phyloP scores from a whole-genome alignment of 2,329 filamentous ascomycete genomes.

The Fusarium falciforme region DNA sequence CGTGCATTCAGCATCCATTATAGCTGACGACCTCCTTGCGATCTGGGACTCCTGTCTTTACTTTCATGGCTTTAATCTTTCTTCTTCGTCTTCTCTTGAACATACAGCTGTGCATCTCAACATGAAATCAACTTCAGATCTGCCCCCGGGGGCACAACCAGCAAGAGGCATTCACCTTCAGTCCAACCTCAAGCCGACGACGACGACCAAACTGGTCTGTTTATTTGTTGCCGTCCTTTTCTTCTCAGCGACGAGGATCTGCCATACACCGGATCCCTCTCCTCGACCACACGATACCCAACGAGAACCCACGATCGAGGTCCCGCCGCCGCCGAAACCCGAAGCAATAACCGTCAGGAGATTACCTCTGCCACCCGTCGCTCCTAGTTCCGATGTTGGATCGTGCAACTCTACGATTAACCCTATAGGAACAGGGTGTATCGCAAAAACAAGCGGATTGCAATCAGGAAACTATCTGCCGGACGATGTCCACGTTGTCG shows the following conservation, averaged over 20 bases:
- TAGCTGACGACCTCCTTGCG: neutral
- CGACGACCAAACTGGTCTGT: neutral
- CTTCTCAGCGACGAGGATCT: neutral
- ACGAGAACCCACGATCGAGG: neutral
- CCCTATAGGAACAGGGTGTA: neutral
- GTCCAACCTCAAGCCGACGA: neutral
- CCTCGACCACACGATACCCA: neutral
- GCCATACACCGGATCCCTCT: neutral
- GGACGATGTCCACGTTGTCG: neutral
- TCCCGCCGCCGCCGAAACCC: neutral
- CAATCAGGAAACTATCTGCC: neutral
- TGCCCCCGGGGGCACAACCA: neutral
- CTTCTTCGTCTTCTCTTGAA: neutral
- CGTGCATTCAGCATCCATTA: neutral
- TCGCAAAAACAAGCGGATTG: neutral
- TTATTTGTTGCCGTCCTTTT: neutral
- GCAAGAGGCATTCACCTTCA: neutral
- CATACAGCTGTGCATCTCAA: too few species aligned
- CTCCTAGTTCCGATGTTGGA: neutral
- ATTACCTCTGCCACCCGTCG: neutral
- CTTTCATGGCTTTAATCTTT: neutral
- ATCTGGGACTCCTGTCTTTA: neutral
- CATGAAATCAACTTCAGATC: neutral
- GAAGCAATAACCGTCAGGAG: neutral
- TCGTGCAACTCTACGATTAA: neutral